Evolutionary conservation across 148 eudicot genomes (phyloP).

Genomic region (Rhododendron kiyosumense): DNA sequence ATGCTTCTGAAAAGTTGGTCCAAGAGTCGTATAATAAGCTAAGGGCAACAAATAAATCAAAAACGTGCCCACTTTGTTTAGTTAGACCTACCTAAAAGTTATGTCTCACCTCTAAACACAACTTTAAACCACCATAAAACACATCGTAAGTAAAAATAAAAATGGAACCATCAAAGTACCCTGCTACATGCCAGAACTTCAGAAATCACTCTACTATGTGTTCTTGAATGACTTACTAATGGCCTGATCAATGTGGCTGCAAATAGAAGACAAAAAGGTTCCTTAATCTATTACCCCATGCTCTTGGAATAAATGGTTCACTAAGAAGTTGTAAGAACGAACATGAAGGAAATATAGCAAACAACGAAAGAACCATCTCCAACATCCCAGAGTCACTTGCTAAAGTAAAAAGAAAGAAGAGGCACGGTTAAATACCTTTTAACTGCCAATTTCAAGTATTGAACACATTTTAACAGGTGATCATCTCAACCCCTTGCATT

Average conservation of each 20-base stretch:
- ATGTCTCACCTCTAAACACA: not conserved
- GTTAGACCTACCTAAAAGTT: not conserved
- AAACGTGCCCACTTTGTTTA: not conserved
- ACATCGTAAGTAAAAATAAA: not conserved
- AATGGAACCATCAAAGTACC: not conserved
- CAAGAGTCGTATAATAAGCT: not conserved
- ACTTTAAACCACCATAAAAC: not conserved
- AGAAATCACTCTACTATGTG: not conserved
- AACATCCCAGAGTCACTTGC: not conserved
- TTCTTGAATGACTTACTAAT: not conserved
- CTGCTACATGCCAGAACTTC: not conserved
- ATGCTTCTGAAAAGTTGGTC: not conserved
- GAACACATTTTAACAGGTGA: not conserved
- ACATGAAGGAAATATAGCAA: not conserved
- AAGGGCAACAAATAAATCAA: not conserved
- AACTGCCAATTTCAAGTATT: not conserved
- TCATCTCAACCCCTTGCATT: not conserved
- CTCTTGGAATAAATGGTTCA: not conserved
- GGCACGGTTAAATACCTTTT: not conserved
- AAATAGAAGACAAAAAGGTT: not conserved
- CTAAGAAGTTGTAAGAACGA: no score
- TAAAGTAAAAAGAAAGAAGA: not conserved
- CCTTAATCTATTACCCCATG: not conserved
- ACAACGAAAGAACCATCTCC: not conserved
- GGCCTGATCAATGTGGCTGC: not conserved